phyloP scores from a whole-genome alignment of 306 rosid genomes.

The Casuarina glauca region DNA sequence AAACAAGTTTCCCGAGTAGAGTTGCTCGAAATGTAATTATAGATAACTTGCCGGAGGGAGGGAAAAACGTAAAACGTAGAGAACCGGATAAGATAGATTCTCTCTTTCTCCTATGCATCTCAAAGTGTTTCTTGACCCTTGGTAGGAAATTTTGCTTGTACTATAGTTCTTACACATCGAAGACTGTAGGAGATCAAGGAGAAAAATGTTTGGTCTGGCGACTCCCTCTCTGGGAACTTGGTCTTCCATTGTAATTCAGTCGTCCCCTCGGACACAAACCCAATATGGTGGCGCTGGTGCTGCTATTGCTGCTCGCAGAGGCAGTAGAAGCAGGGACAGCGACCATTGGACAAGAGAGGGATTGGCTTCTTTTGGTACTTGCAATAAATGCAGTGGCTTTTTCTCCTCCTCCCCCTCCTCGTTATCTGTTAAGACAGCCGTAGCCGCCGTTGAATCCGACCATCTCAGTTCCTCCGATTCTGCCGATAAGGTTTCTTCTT shows the following conservation, averaged over 20 bases:
- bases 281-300: conserved; percentile 18
- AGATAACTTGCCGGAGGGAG: neutral
- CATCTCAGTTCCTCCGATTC: conserved; percentile 60
- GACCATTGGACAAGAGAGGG: conserved; percentile 23
- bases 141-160: neutral
- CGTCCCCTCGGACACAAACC: conserved; percentile 17
- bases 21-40: too few species aligned
- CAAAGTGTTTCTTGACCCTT: neutral
- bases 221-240: conserved; percentile 48
- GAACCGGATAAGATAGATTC: conserved; percentile 1
- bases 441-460: conserved; percentile 76
- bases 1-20: too few species aligned
- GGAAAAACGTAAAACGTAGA: neutral
- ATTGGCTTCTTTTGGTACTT: conserved; percentile 29
- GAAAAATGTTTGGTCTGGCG: conserved; percentile 40
- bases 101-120: neutral
- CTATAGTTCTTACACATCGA: neutral
- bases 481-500: conserved; percentile 48
- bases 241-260: conserved; percentile 31
- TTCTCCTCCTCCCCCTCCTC: conserved; percentile 39
- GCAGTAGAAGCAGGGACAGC: conserved; percentile 18
- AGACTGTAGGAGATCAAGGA: neutral
- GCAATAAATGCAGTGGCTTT: conserved; percentile 27
- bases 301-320: conserved; percentile 2
- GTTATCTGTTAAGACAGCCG: conserved; percentile 51